A percentile compares a stretch with the other conserved stretches of the same genome.
These are phyloP conservation scores for Edhazardia aedis DNA, from an alignment of 371 early-diverging fungal species.

Conservation along the genomic window DNA sequence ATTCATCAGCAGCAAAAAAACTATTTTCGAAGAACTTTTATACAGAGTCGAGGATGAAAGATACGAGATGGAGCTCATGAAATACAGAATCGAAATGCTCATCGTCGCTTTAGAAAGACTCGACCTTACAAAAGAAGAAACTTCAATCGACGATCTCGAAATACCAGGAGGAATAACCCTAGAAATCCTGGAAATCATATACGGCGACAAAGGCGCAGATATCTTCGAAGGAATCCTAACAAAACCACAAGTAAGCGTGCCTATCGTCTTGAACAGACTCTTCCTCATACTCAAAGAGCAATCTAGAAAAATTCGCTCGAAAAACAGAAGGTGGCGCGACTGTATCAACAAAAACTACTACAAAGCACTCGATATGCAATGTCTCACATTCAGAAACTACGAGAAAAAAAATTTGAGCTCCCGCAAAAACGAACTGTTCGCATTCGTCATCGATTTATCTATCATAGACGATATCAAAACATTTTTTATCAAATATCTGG, in stretches of 20 bases:
- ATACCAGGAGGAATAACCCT: conserved; percentile 38
- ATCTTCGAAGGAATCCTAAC: conserved; percentile 58
- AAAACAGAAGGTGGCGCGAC: conserved; percentile 81
- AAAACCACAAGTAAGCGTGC: conserved; percentile 70
- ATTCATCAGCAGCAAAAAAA: conserved; percentile 73
- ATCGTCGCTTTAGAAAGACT: conserved; percentile 58
- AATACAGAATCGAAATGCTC: conserved; percentile 67
- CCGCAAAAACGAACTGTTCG: no score
- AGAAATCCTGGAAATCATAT: conserved; percentile 55
- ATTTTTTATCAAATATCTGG: no score
- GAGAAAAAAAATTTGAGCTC: conserved; percentile 54
- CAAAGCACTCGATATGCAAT: conserved; percentile 77
- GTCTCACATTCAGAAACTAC: conserved; percentile 59
- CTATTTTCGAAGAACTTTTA: conserved; percentile 71
- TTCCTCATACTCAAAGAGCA: conserved; percentile 90
- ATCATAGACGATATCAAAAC: no score
- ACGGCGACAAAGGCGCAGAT: conserved; percentile 25
- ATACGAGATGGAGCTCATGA: conserved; percentile 84
- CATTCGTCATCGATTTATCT: no score
- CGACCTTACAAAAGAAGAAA: conserved; percentile 52
- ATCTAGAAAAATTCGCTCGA: conserved; percentile 60
- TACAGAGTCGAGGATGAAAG: conserved; percentile 85
- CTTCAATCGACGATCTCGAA: conserved; percentile 53
- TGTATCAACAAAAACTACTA: conserved; percentile 71
- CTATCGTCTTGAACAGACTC: conserved; percentile 72